phyloP scores from a whole-genome alignment of 345 rosid species.

The Eucalyptus lansdowneana region DNA sequence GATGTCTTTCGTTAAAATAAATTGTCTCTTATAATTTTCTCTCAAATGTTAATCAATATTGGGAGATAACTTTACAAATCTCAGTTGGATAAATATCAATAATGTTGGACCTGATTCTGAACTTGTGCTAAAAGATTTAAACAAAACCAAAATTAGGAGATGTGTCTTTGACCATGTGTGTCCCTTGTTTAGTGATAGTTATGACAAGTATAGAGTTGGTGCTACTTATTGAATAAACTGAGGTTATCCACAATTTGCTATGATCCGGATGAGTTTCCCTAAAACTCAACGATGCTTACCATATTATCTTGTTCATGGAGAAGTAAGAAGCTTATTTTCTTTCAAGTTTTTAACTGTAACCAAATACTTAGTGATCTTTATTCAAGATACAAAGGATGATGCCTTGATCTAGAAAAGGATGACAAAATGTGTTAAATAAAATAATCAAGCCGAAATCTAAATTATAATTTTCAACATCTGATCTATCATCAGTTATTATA shows the following conservation, averaged over 20 bases:
- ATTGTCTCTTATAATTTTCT: no score
- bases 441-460: fast-evolving
- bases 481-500: fast-evolving
- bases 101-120: neutral
- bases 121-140: neutral
- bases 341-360: no score
- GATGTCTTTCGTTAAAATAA: no score
- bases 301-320: neutral
- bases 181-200: neutral
- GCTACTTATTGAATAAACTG: neutral
- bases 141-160: fast-evolving
- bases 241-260: neutral
- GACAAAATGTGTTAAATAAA: no score
- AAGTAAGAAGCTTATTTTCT: no score
- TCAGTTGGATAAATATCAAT: no score
- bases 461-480: fast-evolving
- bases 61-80: no score
- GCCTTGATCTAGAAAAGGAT: no score
- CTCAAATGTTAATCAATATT: no score
- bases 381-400: fast-evolving
- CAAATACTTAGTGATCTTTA: no score
- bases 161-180: fast-evolving
- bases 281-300: no score
- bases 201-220: neutral
- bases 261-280: no score